These are phyloP conservation scores for Cyathus striatus DNA, from an alignment of 768 basidiomycete genomes.

Conservation along the genomic window DNA sequence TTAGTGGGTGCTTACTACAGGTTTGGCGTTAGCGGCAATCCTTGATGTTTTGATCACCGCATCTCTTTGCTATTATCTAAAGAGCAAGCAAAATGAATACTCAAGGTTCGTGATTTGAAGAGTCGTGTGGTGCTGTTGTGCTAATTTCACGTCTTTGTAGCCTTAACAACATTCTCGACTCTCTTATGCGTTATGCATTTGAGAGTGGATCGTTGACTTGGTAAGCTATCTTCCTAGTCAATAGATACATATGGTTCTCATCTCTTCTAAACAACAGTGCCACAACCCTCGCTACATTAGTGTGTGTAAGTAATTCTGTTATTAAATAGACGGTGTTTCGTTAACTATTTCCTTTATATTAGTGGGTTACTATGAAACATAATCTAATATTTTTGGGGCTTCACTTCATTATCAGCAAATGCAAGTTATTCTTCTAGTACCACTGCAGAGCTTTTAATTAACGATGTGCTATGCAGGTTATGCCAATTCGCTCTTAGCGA, in stretches of 20 bases:
- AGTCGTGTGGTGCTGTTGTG: background rate
- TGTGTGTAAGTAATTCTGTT: background rate
- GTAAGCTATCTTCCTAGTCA: slow-evolving; percentile 16
- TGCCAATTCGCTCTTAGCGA: background rate
- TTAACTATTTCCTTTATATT: background rate
- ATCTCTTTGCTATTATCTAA: slow-evolving; percentile 38
- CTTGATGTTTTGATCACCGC: slow-evolving; percentile 47
- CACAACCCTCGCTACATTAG: background rate
- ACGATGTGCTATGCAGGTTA: background rate
- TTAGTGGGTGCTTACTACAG: slow-evolving; percentile 52
- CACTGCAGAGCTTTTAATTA: background rate
- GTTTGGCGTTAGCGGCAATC: slow-evolving; percentile 41
- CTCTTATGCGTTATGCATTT: slow-evolving; percentile 44
- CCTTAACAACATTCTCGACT: slow-evolving; percentile 40
- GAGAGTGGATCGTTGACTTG: slow-evolving; percentile 50
- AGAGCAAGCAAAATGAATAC: slow-evolving; percentile 27
- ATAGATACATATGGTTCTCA: background rate
- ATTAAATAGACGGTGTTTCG: background rate
- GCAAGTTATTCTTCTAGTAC: background rate
- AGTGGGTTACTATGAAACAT: background rate
- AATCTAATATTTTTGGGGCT: background rate
- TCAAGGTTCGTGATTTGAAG: slow-evolving; percentile 27
- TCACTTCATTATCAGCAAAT: slow-evolving; percentile 1
- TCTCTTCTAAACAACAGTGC: background rate
- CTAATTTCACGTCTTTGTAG: slow-evolving; percentile 14